Conservation (phyloP, 1,139 yeast genomes). For the Blastobotrys malaysiensis region DNA sequence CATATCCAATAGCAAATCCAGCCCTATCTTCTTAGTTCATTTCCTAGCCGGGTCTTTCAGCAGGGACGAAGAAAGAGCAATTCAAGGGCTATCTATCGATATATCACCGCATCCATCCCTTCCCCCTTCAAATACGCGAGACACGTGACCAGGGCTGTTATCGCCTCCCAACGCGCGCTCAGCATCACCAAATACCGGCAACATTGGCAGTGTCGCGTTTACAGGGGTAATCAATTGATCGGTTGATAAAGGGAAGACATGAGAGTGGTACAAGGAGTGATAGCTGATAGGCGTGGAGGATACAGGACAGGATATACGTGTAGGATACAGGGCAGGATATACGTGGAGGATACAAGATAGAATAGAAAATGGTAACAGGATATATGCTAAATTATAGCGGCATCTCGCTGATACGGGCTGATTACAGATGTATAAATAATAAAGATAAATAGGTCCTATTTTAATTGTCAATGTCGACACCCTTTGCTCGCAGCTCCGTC, state of each 20-base stretch:
- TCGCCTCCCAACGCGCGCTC: not conserved
- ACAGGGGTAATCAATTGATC: not conserved
- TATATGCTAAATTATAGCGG: not conserved
- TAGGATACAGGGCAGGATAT: not conserved
- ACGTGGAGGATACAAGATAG: no score
- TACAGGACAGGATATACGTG: not conserved
- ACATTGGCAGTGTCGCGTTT: not conserved
- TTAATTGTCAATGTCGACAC: constrained; percentile 39
- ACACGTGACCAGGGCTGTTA: not conserved
- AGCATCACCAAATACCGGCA: not conserved
- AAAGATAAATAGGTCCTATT: not conserved
- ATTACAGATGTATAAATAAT: not conserved
- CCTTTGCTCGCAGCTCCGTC: constrained; percentile 51
- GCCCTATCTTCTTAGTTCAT: not conserved
- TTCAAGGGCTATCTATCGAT: not conserved
- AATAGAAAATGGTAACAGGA: no score
- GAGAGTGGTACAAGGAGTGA: no score
- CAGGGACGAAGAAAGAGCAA: not conserved
- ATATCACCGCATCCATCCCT: not conserved
- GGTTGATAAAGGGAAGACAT: no score
- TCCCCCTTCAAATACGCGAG: not conserved
- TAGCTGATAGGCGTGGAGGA: no score
- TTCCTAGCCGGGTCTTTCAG: no score
- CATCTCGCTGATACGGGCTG: not conserved
- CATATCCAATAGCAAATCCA: not conserved